phyloP scores from a whole-genome alignment of 192 early-diverging fungal genomes.

The Coemansia sp. region DNA sequence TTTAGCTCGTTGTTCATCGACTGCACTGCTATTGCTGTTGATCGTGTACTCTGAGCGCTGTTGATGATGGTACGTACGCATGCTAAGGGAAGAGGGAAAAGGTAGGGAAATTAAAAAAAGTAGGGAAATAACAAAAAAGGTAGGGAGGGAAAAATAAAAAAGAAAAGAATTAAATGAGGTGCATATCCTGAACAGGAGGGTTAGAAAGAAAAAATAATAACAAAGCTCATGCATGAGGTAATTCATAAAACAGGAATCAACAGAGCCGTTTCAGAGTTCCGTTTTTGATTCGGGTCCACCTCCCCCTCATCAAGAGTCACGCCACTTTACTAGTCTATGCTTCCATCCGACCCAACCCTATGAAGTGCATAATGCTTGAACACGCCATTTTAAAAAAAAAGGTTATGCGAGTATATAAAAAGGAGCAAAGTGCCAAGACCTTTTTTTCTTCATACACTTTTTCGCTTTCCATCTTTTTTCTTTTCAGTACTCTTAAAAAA shows the following conservation, averaged over 20 bases:
- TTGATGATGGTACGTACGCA: neutral
- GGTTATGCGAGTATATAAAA: neutral
- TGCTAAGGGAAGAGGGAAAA: neutral
- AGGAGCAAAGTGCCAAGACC: neutral
- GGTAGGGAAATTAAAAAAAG: conserved; percentile 7
- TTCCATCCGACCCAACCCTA: neutral
- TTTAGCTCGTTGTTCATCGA: conserved; percentile 22
- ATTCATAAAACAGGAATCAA: neutral
- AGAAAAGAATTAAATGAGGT: neutral
- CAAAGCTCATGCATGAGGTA: neutral
- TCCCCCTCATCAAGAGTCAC: neutral
- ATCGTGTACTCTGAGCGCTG: conserved; percentile 1
- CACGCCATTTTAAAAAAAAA: neutral
- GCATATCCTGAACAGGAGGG: neutral
- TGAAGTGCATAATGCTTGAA: neutral
- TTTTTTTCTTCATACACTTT: conserved; percentile 3
- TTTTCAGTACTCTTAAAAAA: no score
- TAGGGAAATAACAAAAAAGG: neutral
- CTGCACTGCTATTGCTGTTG: conserved; percentile 27
- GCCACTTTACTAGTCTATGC: neutral
- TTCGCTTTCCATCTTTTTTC: no score
- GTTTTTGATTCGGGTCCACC: neutral
- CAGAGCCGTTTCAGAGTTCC: neutral
- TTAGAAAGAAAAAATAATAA: neutral
- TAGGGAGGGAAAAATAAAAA: neutral